Percentiles rank a stretch among this genome's conserved stretches.
phyloP scores from a whole-genome alignment of 305 asterid species.

The Rubia tinctorum region DNA sequence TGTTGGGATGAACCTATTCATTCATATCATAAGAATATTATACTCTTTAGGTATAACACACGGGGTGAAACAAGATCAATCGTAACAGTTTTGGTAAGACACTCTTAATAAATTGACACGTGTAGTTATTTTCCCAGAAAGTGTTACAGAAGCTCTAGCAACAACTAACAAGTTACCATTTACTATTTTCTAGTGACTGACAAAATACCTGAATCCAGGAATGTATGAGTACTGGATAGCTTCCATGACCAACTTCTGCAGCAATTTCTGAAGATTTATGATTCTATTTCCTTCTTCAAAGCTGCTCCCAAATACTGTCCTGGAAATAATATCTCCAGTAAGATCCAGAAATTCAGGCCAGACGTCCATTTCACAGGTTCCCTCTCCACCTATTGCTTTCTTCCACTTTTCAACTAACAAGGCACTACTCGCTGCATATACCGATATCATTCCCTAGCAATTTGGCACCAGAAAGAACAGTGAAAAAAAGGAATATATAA shows the following conservation, averaged over 20 bases:
- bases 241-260: constrained; percentile 40
- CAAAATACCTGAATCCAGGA: constrained; percentile 46
- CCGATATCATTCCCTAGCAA: constrained; percentile 39
- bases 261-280: constrained; percentile 38
- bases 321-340: constrained; percentile 37
- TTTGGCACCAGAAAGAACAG: not conserved
- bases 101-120: too few relatives aligned
- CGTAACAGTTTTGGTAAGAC: too few relatives aligned
- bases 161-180: not conserved
- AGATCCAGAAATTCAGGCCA: constrained; percentile 45
- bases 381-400: constrained; percentile 23
- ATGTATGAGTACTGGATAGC: constrained; percentile 36
- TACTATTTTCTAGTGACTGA: not conserved
- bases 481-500: not conserved
- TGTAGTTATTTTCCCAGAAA: too few relatives aligned
- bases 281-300: constrained; percentile 33
- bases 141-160: too few relatives aligned
- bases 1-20: constrained; percentile 45
- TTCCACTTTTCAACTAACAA: constrained; percentile 38
- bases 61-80: too few relatives aligned
- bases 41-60: too few relatives aligned
- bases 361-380: constrained; percentile 36
- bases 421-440: constrained; percentile 27
- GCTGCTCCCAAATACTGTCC: constrained; percentile 43
- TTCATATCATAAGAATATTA: not conserved